A percentile compares a stretch with the other conserved stretches of the same genome.
Evolutionary conservation across 148 eudicot genomes (phyloP).

Genomic region (Rhododendron mucronatum): DNA sequence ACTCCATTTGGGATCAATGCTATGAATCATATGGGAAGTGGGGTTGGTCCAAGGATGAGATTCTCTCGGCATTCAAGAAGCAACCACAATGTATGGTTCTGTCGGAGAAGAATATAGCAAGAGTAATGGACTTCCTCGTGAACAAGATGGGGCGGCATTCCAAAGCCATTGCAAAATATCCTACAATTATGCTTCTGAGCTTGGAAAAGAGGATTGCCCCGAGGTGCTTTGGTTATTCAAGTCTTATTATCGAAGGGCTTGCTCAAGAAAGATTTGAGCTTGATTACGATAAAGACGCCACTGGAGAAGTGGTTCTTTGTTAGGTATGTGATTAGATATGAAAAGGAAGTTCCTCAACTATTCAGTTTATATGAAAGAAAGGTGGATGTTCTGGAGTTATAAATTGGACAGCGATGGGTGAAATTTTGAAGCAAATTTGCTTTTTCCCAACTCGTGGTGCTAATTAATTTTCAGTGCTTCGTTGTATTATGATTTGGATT

Average conservation of each 20-base stretch:
- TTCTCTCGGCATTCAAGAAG: neutral
- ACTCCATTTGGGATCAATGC: neutral
- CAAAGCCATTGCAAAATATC: neutral
- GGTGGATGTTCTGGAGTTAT: neutral
- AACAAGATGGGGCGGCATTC: neutral
- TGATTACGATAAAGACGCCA: neutral
- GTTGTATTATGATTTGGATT: neutral
- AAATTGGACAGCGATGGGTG: neutral
- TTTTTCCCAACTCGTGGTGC: neutral
- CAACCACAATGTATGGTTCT: neutral
- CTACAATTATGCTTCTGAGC: neutral
- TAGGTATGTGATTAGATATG: neutral
- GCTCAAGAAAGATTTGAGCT: neutral
- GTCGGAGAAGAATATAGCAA: neutral
- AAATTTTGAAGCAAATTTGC: neutral
- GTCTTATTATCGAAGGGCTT: neutral
- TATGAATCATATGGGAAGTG: neutral
- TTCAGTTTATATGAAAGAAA: neutral
- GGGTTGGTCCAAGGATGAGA: neutral
- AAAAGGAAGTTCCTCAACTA: neutral
- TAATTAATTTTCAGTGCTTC: neutral
- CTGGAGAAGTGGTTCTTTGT: neutral
- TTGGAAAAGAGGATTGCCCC: neutral
- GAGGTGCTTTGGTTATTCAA: neutral
- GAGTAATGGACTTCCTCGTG: neutral